phyloP scores from a whole-genome alignment of 305 asterid genomes.

The Euphrasia arctica region DNA sequence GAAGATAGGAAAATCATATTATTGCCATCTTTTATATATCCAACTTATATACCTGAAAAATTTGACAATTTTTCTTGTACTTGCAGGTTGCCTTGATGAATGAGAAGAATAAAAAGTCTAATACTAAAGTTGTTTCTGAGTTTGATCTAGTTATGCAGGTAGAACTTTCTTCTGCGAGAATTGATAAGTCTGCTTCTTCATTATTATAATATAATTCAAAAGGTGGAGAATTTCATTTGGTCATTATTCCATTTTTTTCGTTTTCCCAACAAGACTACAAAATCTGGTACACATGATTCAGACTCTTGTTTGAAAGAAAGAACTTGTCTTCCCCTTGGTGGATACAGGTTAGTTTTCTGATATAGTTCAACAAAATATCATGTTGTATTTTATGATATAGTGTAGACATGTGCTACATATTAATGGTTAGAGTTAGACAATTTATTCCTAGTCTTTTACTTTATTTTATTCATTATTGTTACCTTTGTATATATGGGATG shows the following conservation, averaged over 20 bases:
- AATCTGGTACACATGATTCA: slow-evolving; percentile 87
- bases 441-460: slow-evolving; percentile 3
- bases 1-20: neutral
- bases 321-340: slow-evolving; percentile 94
- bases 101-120: slow-evolving; percentile 50
- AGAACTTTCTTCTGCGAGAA: slow-evolving; percentile 28
- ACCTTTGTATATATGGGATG: neutral
- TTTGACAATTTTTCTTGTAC: slow-evolving; percentile 11
- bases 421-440: neutral
- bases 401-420: neutral
- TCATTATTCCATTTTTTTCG: slow-evolving; percentile 18
- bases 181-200: slow-evolving; percentile 20
- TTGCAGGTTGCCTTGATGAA: slow-evolving; percentile 61
- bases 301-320: slow-evolving; percentile 80
- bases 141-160: slow-evolving; percentile 98
- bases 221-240: slow-evolving; percentile 17
- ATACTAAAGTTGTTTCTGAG: slow-evolving; percentile 69
- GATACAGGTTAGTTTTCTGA: slow-evolving; percentile 78
- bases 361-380: slow-evolving; percentile 11
- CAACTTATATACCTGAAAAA: slow-evolving; percentile 11
- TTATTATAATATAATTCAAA: slow-evolving; percentile 18
- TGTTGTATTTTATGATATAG: too few relatives aligned
- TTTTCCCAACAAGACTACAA: slow-evolving; percentile 66
- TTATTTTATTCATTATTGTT: neutral
- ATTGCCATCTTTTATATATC: slow-evolving; percentile 15